A percentile compares a stretch with the other conserved stretches of the same genome.
Evolutionary conservation across 805 yeast genomes (phyloP).

Genomic region (Zygosaccharomyces kombuchaensis): DNA sequence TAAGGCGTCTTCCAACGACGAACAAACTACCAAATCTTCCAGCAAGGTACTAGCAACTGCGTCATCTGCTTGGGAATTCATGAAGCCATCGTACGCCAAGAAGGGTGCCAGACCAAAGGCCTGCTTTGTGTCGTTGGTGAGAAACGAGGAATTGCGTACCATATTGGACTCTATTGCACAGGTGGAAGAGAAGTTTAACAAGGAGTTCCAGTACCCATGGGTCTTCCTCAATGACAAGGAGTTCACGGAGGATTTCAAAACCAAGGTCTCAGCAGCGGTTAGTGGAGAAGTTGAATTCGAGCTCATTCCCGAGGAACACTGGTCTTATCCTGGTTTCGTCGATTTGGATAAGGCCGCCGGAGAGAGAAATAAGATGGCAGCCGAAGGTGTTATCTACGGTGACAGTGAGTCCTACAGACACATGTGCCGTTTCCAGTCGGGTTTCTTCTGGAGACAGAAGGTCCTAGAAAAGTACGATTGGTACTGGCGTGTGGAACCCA

Average conservation of each 20-base stretch:
- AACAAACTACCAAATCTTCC: background rate
- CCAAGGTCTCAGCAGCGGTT: constrained; percentile 46
- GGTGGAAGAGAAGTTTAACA: constrained; percentile 78
- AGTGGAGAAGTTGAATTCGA: constrained; percentile 73
- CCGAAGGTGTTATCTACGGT: constrained; percentile 64
- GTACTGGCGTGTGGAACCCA: constrained; percentile 94
- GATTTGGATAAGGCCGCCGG: constrained; percentile 67
- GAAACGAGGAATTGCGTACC: constrained; percentile 60
- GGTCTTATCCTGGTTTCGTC: constrained; percentile 83
- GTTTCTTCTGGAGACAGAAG: constrained; percentile 74
- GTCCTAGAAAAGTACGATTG: constrained; percentile 66
- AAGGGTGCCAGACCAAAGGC: constrained; percentile 30
- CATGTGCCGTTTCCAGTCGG: constrained; percentile 87
- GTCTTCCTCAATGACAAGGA: constrained; percentile 81
- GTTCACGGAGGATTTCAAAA: constrained; percentile 67
- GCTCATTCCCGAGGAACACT: constrained; percentile 66
- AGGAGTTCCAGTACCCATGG: constrained; percentile 80
- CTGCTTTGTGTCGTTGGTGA: constrained; percentile 53
- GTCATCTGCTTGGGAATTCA: constrained; percentile 13
- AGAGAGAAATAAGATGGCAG: constrained; percentile 53
- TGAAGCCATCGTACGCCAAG: constrained; percentile 19
- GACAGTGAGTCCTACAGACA: constrained; percentile 73
- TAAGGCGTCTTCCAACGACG: constrained; percentile 4
- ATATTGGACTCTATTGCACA: constrained; percentile 58
- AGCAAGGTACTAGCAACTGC: constrained; percentile 3